Percentiles rank a stretch among this genome's conserved stretches.
These are phyloP conservation scores for Cystobasidium slooffiae DNA, from an alignment of 1,284 basidiomycete genomes.

Conservation along the genomic window DNA sequence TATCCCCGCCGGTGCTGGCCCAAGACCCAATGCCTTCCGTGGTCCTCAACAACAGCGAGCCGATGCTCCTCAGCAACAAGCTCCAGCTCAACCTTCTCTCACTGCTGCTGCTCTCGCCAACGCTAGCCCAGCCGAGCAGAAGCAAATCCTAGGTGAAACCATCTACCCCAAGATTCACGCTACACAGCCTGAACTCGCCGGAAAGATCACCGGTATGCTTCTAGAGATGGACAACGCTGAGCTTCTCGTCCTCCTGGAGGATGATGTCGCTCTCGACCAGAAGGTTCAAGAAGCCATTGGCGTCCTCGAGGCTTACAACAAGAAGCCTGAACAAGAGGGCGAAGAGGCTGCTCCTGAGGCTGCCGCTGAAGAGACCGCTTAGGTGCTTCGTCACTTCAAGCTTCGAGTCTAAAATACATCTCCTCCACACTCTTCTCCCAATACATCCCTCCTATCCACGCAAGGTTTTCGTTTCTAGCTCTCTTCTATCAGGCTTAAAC, in stretches of 20 bases:
- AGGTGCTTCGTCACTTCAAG: not conserved
- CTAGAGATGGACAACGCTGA: constrained; percentile 96
- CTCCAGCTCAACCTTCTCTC: constrained; percentile 48
- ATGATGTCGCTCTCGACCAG: constrained; percentile 74
- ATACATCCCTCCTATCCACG: not conserved
- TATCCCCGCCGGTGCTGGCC: constrained; percentile 58
- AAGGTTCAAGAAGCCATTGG: constrained; percentile 87
- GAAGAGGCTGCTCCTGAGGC: constrained; percentile 9
- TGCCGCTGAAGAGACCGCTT: constrained; percentile 24
- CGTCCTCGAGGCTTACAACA: constrained; percentile 76
- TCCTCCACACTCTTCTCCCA: not conserved
- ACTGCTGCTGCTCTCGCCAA: constrained; percentile 67
- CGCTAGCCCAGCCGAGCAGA: constrained; percentile 84
- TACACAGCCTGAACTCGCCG: constrained; percentile 78
- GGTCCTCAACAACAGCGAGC: constrained; percentile 62
- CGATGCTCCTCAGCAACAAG: constrained; percentile 56
- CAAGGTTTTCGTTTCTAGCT: constrained; percentile 19
- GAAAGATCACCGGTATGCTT: constrained; percentile 95
- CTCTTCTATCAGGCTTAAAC: not conserved
- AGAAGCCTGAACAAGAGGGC: constrained; percentile 51
- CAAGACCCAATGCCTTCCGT: constrained; percentile 58
- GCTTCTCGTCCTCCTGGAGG: constrained; percentile 81
- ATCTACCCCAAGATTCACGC: constrained; percentile 55
- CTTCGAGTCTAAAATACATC: not conserved
- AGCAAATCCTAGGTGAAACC: constrained; percentile 62